Evolutionary conservation across 2,329 filamentous ascomycete species (phyloP).

Genomic region (Epichloe baconii): DNA sequence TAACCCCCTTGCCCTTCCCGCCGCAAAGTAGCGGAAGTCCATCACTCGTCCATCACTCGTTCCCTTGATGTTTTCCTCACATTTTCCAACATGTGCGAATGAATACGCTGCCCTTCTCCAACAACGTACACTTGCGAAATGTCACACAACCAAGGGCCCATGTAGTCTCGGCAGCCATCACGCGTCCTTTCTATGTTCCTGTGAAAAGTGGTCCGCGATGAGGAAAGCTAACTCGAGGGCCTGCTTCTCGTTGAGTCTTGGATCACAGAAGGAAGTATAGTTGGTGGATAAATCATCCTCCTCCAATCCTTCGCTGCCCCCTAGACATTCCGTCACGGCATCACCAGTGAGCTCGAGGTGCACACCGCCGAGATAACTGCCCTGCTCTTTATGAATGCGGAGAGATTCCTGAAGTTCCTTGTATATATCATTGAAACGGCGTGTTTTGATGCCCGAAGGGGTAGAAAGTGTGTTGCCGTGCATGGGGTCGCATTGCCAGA

Average conservation of each 20-base stretch:
- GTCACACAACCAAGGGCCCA: no score
- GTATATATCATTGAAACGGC: constrained; percentile 82
- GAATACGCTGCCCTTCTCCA: not conserved
- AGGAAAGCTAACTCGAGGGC: constrained; percentile 89
- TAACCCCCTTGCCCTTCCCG: no score
- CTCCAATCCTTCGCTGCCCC: constrained; percentile 78
- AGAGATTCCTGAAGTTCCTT: constrained; percentile 74
- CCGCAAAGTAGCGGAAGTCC: no score
- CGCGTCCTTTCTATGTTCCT: constrained; percentile 15
- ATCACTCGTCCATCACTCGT: no score
- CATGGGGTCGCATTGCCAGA: constrained; percentile 99
- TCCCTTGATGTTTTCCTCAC: no score
- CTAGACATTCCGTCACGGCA: constrained; percentile 89
- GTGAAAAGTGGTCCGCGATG: constrained; percentile 66
- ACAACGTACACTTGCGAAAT: no score
- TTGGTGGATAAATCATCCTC: constrained; percentile 83
- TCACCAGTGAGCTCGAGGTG: constrained; percentile 94
- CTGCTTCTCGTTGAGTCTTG: constrained; percentile 92
- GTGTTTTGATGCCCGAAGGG: constrained; percentile 73
- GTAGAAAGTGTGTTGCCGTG: constrained; percentile 70
- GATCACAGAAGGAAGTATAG: constrained; percentile 95
- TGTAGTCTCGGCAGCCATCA: not conserved
- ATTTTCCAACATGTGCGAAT: not conserved
- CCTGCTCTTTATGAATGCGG: constrained; percentile 68
- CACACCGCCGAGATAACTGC: constrained; percentile 82